A percentile compares a stretch with the other conserved stretches of the same genome.
Conservation (phyloP, 129 eudicot species). For the Chrysanthemum makinoi region DNA sequence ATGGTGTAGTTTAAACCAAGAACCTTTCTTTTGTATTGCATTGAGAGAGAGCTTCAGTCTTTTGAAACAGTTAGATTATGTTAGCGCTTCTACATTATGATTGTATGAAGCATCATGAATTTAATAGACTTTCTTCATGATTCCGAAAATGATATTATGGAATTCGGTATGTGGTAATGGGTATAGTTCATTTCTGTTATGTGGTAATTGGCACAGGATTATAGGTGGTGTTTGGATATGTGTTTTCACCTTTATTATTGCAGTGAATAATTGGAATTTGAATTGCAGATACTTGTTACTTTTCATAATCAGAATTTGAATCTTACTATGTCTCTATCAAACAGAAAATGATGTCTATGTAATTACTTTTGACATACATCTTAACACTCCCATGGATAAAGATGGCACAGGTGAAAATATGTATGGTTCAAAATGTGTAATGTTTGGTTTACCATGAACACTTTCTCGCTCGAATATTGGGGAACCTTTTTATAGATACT, state of each 20-base stretch:
- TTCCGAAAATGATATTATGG: not conserved
- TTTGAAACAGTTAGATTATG: slow-evolving; percentile 2
- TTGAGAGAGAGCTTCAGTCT: slow-evolving; percentile 31
- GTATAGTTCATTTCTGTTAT: too few relatives aligned
- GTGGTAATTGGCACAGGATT: not conserved
- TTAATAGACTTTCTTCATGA: not conserved
- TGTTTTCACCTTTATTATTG: not conserved
- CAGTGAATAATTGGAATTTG: not conserved
- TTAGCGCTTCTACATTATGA: slow-evolving; percentile 3
- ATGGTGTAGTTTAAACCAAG: slow-evolving; percentile 18
- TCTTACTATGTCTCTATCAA: not conserved
- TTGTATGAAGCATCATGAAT: slow-evolving; percentile 24
- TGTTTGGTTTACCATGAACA: too few relatives aligned
- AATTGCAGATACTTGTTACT: too few relatives aligned
- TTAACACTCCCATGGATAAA: not conserved
- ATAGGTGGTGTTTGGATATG: slow-evolving; percentile 3
- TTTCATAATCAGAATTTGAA: not conserved
- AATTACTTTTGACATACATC: not conserved
- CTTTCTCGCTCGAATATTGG: too few relatives aligned
- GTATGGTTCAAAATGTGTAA: too few relatives aligned
- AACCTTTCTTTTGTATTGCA: slow-evolving; percentile 28
- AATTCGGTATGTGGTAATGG: not conserved
- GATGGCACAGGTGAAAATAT: too few relatives aligned
- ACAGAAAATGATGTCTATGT: not conserved
- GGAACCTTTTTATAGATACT: too few relatives aligned